Evolutionary conservation across 1,284 basidiomycete species (phyloP).

Genomic region (Sporisorium sorghi): DNA sequence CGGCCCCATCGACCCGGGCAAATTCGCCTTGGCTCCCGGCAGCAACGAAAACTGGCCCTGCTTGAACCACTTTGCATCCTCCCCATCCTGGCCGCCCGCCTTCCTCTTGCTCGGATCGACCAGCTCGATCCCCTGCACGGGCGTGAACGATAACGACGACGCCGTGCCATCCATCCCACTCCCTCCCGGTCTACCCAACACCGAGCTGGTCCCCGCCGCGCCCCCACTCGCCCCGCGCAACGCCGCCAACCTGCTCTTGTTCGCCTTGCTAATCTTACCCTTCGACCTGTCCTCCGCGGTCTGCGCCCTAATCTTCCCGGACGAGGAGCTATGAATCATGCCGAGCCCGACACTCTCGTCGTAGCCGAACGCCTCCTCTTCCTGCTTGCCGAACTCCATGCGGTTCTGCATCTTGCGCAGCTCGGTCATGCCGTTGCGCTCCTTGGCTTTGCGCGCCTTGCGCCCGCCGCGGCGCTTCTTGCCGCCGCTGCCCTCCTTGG

Average conservation of each 20-base stretch:
- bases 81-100: slow-evolving; percentile 54
- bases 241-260: slow-evolving; percentile 79
- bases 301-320: slow-evolving; percentile 87
- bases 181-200: not conserved
- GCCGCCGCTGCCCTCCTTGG: slow-evolving; percentile 89
- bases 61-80: slow-evolving; percentile 70
- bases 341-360: slow-evolving; percentile 96
- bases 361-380: slow-evolving; percentile 94
- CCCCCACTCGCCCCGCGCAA: slow-evolving; percentile 47
- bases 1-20: slow-evolving; percentile 41
- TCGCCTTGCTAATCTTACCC: slow-evolving; percentile 96
- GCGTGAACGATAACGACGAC: slow-evolving; percentile 92
- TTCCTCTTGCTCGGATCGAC: slow-evolving; percentile 69
- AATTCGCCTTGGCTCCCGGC: slow-evolving; percentile 35
- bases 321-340: slow-evolving; percentile 84
- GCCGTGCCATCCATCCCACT: slow-evolving; percentile 76
- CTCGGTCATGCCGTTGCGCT: slow-evolving; percentile 96
- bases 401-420: slow-evolving; percentile 96
- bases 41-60: slow-evolving; percentile 68
- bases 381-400: slow-evolving; percentile 93
- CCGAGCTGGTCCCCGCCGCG: slow-evolving; percentile 75
- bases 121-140: slow-evolving; percentile 80
- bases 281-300: slow-evolving; percentile 86
- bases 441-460: slow-evolving; percentile 94
- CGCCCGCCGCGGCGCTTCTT: slow-evolving; percentile 90